Evolutionary conservation across 2,329 filamentous ascomycete species (phyloP), one percentile per base, ranked within the genome.

Genomic region (Aphanoascus verrucosus): DNA sequence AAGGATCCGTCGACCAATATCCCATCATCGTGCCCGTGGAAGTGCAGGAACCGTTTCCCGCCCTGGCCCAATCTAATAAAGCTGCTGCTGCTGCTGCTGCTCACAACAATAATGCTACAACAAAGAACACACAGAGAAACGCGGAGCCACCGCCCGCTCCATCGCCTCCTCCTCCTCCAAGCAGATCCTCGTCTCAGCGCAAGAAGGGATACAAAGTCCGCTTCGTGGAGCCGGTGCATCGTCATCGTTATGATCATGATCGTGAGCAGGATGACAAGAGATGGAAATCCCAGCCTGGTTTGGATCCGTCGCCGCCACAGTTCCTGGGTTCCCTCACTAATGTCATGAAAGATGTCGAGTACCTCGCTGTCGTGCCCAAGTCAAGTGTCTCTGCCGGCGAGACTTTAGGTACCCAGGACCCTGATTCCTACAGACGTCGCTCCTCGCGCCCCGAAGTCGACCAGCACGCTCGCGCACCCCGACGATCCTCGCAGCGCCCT

Each of bases 1-100:
- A 69, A 58, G 72, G 73, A 42, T 64, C 67, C 41, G 61, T 74
- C 56, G 71, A 74, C 57, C 73, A 75, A 57, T 66, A 66, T 52
- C 72, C 73, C 5, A 63, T 75, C 42, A 66, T 75, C 44, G 54
- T 72, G 51, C 61, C 67, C 49, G 60, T 59, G 52, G 59, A 68
- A 47, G 53, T 58, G 14, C 52, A 37, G 45, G 52, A 54, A 35
- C 34, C 43, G n/a, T 52, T 37, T 23, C 32, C 47, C 11, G 23
- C 46, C 8, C 28, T 34, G 34, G 41, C 49, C 15, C 19, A 45
- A 20, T 43, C 34, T 28, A 28, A 28, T 28, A 28, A 28, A 28
- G 23, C 23, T 28, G 23, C 23, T 28, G 23, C 23, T 28, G 23
- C 23, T 28, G 23, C 23, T 28, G 23, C 23, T 28, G 7, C 23